Evolutionary conservation across 108 stramenopile species (phyloP).

Genomic region (Aurantiochytrium sp.): DNA sequence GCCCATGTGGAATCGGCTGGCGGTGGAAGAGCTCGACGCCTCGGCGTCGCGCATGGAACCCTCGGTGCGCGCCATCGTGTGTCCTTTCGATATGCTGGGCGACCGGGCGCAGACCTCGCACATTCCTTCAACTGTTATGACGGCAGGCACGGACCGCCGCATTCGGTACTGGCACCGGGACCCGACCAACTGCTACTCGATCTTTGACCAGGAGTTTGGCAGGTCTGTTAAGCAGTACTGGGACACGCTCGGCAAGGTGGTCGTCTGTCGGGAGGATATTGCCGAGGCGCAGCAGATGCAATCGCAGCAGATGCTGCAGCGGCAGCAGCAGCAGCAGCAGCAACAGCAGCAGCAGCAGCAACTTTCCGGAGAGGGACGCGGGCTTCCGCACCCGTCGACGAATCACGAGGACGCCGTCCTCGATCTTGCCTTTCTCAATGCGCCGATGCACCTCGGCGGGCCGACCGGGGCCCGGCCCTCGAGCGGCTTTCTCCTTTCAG

Average conservation of each 20-base stretch:
- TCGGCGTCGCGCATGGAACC: not conserved
- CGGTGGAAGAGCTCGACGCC: not conserved
- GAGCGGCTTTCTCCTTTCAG: not conserved
- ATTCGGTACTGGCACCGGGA: not conserved
- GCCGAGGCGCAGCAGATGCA: not conserved
- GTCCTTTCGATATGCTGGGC: not conserved
- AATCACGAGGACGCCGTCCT: constrained; percentile 11
- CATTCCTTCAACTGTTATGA: not conserved
- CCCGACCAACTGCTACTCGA: not conserved
- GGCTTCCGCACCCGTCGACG: not conserved
- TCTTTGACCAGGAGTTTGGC: constrained; percentile 31
- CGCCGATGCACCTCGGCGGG: not conserved
- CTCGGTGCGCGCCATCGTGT: not conserved
- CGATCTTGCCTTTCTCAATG: not conserved
- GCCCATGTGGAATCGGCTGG: not conserved
- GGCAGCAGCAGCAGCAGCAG: not conserved
- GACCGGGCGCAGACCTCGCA: not conserved
- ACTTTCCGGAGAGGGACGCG: not conserved
- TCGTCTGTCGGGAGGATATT: not conserved
- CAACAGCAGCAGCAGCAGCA: not conserved
- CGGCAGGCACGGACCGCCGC: not conserved
- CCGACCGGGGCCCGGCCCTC: not conserved
- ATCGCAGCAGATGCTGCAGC: not conserved
- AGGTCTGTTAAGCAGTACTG: not conserved
- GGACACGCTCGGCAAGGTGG: not conserved